These are phyloP conservation scores for Tetrahymena malaccensis DNA, from an alignment of 73 alveolate genomes.

Conservation along the genomic window DNA sequence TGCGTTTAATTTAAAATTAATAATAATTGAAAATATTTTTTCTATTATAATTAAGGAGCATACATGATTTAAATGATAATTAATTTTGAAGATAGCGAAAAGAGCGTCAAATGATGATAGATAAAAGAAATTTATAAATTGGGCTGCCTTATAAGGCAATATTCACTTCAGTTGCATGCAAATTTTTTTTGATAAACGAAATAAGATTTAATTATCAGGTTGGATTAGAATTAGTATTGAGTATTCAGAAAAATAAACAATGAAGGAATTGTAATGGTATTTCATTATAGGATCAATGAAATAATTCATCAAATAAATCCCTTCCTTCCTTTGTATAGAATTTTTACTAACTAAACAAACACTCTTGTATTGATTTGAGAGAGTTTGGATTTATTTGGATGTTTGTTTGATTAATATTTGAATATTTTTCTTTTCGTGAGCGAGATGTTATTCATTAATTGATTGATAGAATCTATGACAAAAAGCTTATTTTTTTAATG, in stretches of 20 bases:
- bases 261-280: not conserved
- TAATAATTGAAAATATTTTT: no score
- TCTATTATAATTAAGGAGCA: not conserved
- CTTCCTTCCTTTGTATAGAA: not conserved
- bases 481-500: not conserved
- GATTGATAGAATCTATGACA: not conserved
- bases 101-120: not conserved
- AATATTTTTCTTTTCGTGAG: not conserved
- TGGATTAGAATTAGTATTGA: not conserved
- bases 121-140: not conserved
- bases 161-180: not conserved
- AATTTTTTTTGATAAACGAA: not conserved
- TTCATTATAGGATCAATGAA: not conserved
- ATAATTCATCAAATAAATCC: no score
- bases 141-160: not conserved
- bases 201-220: not conserved
- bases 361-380: not conserved
- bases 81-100: not conserved
- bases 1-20: no score
- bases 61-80: no score
- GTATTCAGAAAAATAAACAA: not conserved
- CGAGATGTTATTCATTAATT: not conserved
- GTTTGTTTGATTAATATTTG: not conserved
- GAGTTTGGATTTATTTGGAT: not conserved
- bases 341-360: no score